Base-by-base conservation (phyloP, 768 basidiomycete genomes). In the Trametes sanguinea region DNA sequence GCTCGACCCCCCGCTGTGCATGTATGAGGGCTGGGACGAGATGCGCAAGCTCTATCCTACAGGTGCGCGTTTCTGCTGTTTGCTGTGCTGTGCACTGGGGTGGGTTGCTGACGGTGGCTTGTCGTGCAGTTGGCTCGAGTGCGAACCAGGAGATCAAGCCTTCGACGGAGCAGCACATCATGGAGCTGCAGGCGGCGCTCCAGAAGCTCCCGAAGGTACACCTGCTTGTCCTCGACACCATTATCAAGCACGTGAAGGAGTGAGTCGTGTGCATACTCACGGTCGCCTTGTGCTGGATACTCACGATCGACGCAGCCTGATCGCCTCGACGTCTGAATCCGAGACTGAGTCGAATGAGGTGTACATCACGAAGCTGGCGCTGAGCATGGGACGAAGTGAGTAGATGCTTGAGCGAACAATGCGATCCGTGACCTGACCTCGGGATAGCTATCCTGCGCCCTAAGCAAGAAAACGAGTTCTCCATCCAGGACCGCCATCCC, bases 1-100 rank as follows among this genome's bases (percentile, higher is more conserved):
- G 73, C 82, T 98, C 30, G 87, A 94, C 69, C 92, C 93, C 7
- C 94, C 96, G 30, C 73, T 97, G 10, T 83, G 85, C 16, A 76
- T 90, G 50, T 96, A 88, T 80, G 93, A 95, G 68, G 86, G 89
- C 47, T 98, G 95, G 91, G 94, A 95, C 45, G 95, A 97, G 33
- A 80, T 95, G 63, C 83, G 92, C 57, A 88, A 85, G 64, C 65
- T 97, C n/a, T 98, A 97, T 69, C 94, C 93, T 5, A 81, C 78
- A 39, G 83, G 81, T 81, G 51, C 33, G 79, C 14, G 7, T 39
- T 39, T 7, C 7, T 43, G 5, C 7, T 67, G 27, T 6, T 29
- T 17, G 22, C 43, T 4, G 32, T 46, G 2, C 2, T 11, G 37
- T 3, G 17, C 11, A 45, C 11, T 16, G 40, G 40, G 16, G 9